These are phyloP conservation scores for Boletus subluridellus DNA, from an alignment of 1,284 basidiomycete species.

Conservation along the genomic window DNA sequence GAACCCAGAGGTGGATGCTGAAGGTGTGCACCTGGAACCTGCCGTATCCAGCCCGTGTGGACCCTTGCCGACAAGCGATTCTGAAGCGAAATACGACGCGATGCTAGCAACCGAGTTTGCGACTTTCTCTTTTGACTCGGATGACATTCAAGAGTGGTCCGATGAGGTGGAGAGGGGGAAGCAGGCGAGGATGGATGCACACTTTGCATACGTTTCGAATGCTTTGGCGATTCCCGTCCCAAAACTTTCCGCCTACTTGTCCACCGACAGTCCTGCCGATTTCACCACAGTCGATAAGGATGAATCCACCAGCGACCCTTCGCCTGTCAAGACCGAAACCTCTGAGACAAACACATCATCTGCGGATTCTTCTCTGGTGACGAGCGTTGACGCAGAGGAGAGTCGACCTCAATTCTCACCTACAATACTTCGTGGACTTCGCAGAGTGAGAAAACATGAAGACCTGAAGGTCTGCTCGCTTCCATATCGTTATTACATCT, in stretches of 20 bases:
- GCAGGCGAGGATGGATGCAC: constrained; percentile 15
- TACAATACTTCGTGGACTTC: constrained; percentile 2
- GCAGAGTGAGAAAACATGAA: constrained; percentile 5
- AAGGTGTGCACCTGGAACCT: neutral
- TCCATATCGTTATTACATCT: neutral
- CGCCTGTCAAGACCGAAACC: constrained; percentile 1
- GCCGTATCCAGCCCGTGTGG: neutral
- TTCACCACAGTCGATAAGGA: neutral
- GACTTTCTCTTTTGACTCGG: constrained; percentile 9
- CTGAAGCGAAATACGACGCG: constrained; percentile 10
- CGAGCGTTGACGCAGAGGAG: constrained; percentile 9
- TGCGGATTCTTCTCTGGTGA: constrained; percentile 11
- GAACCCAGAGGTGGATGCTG: neutral
- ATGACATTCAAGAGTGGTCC: constrained; percentile 15
- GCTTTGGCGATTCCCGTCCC: constrained; percentile 15
- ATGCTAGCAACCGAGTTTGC: constrained; percentile 13
- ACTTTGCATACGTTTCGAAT: constrained; percentile 13
- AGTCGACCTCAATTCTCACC: neutral
- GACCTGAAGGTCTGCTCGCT: constrained; percentile 6
- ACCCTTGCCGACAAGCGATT: constrained; percentile 4
- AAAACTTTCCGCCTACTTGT: constrained; percentile 6
- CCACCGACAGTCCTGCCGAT: neutral
- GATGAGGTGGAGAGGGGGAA: constrained; percentile 17
- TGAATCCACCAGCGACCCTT: neutral
- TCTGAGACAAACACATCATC: constrained; percentile 4